These are phyloP conservation scores for Ascocoryne sarcoides DNA, from an alignment of 2,329 filamentous ascomycete genomes.

Conservation along the genomic window DNA sequence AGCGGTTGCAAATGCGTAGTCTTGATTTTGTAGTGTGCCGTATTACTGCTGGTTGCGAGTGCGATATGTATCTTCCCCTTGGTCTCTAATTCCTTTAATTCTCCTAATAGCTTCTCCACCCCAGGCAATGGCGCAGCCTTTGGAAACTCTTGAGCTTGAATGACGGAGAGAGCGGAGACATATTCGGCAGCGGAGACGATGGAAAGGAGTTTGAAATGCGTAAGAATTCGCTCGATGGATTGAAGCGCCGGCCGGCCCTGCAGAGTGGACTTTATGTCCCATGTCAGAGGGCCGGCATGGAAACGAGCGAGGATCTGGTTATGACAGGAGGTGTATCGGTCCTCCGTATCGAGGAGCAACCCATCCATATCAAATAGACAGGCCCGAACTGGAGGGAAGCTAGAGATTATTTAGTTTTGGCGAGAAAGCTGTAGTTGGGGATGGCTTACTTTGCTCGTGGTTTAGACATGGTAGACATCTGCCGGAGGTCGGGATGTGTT, in stretches of 20 bases:
- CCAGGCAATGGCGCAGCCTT: constrained; percentile 67
- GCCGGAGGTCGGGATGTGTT: too few species aligned
- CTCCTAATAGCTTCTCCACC: constrained; percentile 56
- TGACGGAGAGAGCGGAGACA: constrained; percentile 43
- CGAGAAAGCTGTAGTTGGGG: not conserved
- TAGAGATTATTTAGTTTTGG: constrained; percentile 1
- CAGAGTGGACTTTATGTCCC: constrained; percentile 86
- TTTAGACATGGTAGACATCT: constrained; percentile 12
- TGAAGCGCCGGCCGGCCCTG: constrained; percentile 25
- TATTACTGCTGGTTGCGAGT: constrained; percentile 64
- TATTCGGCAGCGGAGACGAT: constrained; percentile 55
- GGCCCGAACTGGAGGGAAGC: constrained; percentile 72
- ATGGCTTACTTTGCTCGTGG: constrained; percentile 16
- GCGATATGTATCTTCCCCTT: constrained; percentile 58
- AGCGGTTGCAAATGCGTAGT: constrained; percentile 43
- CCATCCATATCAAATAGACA: constrained; percentile 99
- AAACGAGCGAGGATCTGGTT: constrained; percentile 75
- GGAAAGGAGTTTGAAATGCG: constrained; percentile 71
- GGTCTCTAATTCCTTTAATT: constrained; percentile 34
- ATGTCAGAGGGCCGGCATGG: constrained; percentile 64
- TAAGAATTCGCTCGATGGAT: constrained; percentile 54
- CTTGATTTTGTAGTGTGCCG: constrained; percentile 31
- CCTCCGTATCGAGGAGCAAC: constrained; percentile 87
- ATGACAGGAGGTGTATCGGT: constrained; percentile 73
- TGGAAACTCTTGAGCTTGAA: constrained; percentile 68